Evolutionary conservation across 202 grass and related monocot genomes (phyloP).

Genomic region (Saccharum hybrid): DNA sequence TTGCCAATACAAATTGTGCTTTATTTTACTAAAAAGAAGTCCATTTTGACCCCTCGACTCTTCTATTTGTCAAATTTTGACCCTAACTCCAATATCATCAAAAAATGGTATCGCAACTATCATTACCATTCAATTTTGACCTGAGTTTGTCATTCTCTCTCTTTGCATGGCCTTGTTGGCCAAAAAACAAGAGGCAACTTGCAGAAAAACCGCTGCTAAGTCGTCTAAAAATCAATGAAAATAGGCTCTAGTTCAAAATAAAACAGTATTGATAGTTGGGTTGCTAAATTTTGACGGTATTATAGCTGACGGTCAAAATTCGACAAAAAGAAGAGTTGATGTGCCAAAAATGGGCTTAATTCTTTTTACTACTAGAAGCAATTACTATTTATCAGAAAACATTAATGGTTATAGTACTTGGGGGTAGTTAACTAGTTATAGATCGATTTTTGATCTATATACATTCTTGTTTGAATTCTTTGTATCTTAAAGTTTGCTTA

Average conservation of each 20-base stretch:
- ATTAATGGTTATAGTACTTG: background rate
- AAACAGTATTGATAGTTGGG: background rate
- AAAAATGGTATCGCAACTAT: background rate
- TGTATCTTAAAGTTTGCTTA: background rate
- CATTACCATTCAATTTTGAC: background rate
- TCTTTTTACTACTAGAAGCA: background rate
- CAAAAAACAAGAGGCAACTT: background rate
- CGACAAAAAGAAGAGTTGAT: background rate
- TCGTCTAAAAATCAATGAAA: too few relatives aligned
- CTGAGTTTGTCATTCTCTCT: background rate
- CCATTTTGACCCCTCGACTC: background rate
- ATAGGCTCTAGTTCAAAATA: background rate
- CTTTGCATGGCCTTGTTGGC: background rate
- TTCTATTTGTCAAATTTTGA: background rate
- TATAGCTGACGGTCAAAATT: background rate
- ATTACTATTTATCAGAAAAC: background rate
- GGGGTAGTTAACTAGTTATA: background rate
- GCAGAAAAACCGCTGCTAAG: background rate
- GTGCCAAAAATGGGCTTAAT: background rate
- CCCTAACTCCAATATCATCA: background rate
- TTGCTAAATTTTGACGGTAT: background rate
- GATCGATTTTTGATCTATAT: background rate
- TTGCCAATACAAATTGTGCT: background rate
- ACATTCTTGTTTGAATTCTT: background rate
- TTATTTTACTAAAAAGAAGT: background rate